Conservation (phyloP, 495 filamentous ascomycete species). For the Aspergillus hancockii region DNA sequence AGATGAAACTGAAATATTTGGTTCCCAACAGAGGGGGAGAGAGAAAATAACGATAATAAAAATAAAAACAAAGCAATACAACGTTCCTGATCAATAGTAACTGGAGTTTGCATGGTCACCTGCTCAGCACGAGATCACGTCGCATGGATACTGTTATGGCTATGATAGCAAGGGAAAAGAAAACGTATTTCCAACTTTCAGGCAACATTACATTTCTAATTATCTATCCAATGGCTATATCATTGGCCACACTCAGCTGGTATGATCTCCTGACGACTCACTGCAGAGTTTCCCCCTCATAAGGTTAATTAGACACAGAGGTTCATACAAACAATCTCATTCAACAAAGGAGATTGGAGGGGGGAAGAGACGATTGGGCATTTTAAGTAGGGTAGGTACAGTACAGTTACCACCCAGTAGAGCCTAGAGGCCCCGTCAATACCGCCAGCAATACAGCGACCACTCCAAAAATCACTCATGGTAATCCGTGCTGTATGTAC, state of each 20-base stretch:
- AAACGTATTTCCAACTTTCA: neutral
- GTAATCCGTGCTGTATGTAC: conserved; percentile 9
- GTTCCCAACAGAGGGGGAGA: neutral
- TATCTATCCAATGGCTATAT: neutral
- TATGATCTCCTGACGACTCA: conserved; percentile 1
- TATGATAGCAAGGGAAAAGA: neutral
- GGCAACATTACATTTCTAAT: neutral
- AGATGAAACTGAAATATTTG: neutral
- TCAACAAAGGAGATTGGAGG: neutral
- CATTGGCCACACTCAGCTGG: neutral
- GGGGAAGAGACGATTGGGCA: neutral
- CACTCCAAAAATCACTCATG: conserved; percentile 9
- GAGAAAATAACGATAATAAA: neutral
- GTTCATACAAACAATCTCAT: conserved; percentile 3
- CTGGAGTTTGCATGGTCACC: neutral
- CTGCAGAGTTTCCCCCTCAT: neutral
- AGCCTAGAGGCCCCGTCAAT: neutral
- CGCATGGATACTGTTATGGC: neutral
- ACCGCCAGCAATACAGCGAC: neutral
- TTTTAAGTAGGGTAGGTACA: neutral
- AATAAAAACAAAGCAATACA: neutral
- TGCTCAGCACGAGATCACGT: conserved; percentile 4
- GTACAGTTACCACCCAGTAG: too few species aligned
- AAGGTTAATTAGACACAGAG: neutral
- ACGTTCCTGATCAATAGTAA: neutral